Evolutionary conservation across 2,329 filamentous ascomycete genomes (phyloP), one percentile per base, ranked within the genome.

Genomic region (Pestalotiopsis sp.): DNA sequence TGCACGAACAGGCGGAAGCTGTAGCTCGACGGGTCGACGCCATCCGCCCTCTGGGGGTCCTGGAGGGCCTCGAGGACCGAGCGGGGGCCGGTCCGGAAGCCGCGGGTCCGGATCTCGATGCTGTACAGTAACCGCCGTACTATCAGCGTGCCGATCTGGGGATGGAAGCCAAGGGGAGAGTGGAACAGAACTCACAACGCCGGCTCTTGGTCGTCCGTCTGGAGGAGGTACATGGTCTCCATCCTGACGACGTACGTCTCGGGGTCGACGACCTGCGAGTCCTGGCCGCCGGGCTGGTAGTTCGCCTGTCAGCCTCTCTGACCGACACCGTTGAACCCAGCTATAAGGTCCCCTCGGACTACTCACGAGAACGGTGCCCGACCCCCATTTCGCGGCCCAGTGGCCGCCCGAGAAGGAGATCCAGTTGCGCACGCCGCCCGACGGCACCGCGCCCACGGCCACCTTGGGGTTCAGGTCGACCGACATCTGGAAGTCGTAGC

Each of bases 401-500:
- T 76, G 78, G 2, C 85, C 84, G 11, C 81, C 81, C 7, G 80
- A 80, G 64, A 86, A 83, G 13, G 83, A 83, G 36, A 84, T 84
- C 75, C 85, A 85, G 72, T 86, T 85, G 68, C 84, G 81, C 68
- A 81, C 79, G 41, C 80, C 82, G 23, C 70, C 68, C n/a, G 76
- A 74, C 41, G 77, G 73, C 64, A 82, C 79, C 13, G 77, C 75
- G 38, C 84, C 84, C 52, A 86, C 80, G 25, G 80, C 79, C 12
- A 84, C 80, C 39, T 80, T 77, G 20, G 82, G 81, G 69, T 83
- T 82, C 36, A 86, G 76, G 20, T 77, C 78, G 14, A 86, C 84
- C 56, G 82, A 82, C 75, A 87, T 82, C 67, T 84, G 83, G 71
- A 87, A 86, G 73, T 87, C 84, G 60, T 86, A 84, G 64, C 80